Percentiles rank a stretch among this genome's conserved stretches.
phyloP scores from a whole-genome alignment of 805 yeast genomes.

The Maudiozyma barnettii region DNA sequence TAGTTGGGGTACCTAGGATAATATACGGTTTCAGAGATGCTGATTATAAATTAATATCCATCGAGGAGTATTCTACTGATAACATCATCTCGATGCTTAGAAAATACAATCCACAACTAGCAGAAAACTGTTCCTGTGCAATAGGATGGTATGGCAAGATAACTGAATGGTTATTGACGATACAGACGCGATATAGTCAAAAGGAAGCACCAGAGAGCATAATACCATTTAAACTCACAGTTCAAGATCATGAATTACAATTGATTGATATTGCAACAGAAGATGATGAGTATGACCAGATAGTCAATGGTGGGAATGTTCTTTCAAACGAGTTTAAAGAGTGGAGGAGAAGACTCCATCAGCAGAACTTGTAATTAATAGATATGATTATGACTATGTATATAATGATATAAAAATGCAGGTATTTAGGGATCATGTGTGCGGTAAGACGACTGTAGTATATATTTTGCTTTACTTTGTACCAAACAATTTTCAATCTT shows the following conservation, averaged over 20 bases:
- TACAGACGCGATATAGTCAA: conserved; percentile 19
- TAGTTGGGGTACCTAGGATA: conserved; percentile 70
- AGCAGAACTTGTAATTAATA: background rate
- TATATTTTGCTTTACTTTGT: background rate
- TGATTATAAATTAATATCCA: conserved; percentile 44
- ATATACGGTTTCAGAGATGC: conserved; percentile 85
- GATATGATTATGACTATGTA: background rate
- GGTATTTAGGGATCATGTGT: background rate
- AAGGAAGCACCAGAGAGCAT: conserved; percentile 50
- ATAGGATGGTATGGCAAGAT: conserved; percentile 80
- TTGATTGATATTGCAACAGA: conserved; percentile 34
- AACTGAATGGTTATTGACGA: conserved; percentile 59
- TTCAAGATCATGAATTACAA: conserved; percentile 43
- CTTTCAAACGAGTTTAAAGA: conserved; percentile 40
- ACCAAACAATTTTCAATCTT: background rate
- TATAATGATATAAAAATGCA: background rate
- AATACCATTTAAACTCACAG: conserved; percentile 42
- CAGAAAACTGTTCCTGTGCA: conserved; percentile 64
- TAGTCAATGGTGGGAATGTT: conserved; percentile 33
- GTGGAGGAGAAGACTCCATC: conserved; percentile 36
- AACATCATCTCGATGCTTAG: conserved; percentile 65
- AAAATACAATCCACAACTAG: conserved; percentile 29
- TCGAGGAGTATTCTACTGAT: conserved; percentile 70
- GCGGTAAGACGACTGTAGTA: background rate
- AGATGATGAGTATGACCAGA: conserved; percentile 30